Conservation (phyloP, 768 basidiomycete species). For the Rhizopogon rudus region DNA sequence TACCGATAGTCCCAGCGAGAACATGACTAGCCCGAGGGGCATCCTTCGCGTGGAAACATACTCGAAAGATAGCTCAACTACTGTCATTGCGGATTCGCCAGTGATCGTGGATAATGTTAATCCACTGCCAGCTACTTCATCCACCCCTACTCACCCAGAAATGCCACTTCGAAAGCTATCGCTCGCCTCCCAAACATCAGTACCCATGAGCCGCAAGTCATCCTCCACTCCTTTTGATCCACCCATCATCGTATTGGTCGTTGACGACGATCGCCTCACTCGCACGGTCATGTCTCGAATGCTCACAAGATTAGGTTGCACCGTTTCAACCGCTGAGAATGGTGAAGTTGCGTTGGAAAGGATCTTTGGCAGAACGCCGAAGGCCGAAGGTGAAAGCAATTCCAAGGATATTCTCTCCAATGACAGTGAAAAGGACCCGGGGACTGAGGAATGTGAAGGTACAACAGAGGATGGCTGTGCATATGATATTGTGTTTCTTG, state of each 20-base stretch:
- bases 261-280: conserved; percentile 80
- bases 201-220: conserved; percentile 7
- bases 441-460: background rate
- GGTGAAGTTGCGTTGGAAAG: conserved; percentile 73
- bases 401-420: conserved; percentile 7
- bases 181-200: background rate
- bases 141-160: conserved; percentile 4
- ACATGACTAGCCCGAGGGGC: background rate
- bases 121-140: background rate
- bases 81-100: conserved; percentile 3
- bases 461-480: background rate
- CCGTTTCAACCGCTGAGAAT: conserved; percentile 79
- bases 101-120: background rate
- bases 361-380: conserved; percentile 42
- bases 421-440: background rate
- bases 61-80: conserved; percentile 1
- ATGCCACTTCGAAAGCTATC: background rate
- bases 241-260: conserved; percentile 65
- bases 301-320: conserved; percentile 72
- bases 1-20: background rate
- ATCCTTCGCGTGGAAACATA: background rate
- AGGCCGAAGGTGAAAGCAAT: conserved; percentile 1
- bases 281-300: conserved; percentile 77
- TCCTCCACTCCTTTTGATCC: conserved; percentile 34
- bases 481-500: conserved; percentile 48